Evolutionary conservation across 257 asterid genomes (phyloP).

Genomic region (Solanum raphanifolium): DNA sequence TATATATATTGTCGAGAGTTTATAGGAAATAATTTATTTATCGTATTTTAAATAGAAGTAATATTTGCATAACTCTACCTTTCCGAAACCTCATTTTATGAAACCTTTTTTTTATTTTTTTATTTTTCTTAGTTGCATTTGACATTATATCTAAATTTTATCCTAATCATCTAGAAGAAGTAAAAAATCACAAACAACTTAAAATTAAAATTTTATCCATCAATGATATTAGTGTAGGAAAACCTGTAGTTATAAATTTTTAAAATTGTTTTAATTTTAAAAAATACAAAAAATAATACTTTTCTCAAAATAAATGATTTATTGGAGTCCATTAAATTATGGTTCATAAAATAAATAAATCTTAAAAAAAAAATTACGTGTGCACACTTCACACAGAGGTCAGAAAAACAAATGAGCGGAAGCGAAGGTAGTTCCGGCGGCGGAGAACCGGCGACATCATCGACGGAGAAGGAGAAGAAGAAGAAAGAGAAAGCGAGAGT

Average conservation of each 20-base stretch:
- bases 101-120: too few relatives aligned
- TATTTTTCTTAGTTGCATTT: too few relatives aligned
- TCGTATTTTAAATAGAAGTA: too few relatives aligned
- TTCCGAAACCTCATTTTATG: too few relatives aligned
- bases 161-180: background rate
- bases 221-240: background rate
- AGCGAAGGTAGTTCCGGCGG: conserved; percentile 53
- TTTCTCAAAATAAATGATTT: background rate
- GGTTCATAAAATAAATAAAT: background rate
- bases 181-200: background rate
- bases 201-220: too few relatives aligned
- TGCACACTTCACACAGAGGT: background rate
- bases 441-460: conserved; percentile 19
- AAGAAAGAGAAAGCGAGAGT: conserved; percentile 56
- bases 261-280: too few relatives aligned
- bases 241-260: background rate
- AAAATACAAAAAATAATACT: background rate
- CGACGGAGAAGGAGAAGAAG: conserved; percentile 16
- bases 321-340: background rate
- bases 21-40: too few relatives aligned
- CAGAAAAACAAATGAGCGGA: conserved; percentile 29
- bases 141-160: too few relatives aligned
- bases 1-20: too few relatives aligned
- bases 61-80: too few relatives aligned
- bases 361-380: background rate